Percentiles rank a stretch among this genome's conserved stretches.
Conservation (phyloP, 805 yeast species). For the Zygosaccharomyces kombuchaensis region DNA sequence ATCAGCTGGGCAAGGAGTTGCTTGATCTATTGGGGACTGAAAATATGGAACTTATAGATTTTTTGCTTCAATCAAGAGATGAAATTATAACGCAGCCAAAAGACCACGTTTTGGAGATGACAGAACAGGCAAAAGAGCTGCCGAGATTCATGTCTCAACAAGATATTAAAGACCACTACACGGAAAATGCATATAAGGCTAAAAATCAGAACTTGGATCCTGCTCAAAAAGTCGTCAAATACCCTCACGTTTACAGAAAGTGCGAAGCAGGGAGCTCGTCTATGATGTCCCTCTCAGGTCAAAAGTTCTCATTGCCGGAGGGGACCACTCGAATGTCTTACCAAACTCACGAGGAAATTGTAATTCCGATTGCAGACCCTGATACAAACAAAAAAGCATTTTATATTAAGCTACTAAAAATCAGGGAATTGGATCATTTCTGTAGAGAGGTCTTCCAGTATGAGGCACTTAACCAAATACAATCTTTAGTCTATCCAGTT, state of each 20-base stretch:
- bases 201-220: conserved; percentile 48
- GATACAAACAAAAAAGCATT: conserved; percentile 45
- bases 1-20: conserved; percentile 62
- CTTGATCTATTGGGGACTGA: conserved; percentile 84
- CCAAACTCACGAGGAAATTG: conserved; percentile 71
- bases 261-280: conserved; percentile 54
- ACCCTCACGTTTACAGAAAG: conserved; percentile 83
- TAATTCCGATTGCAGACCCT: conserved; percentile 67
- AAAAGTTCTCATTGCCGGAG: conserved; percentile 69
- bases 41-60: conserved; percentile 71
- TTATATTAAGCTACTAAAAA: conserved; percentile 45
- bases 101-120: conserved; percentile 20
- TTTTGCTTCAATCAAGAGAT: conserved; percentile 23
- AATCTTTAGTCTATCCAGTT: conserved; percentile 83
- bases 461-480: conserved; percentile 76
- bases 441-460: conserved; percentile 87
- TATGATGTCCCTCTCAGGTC: conserved; percentile 74
- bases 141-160: conserved; percentile 45
- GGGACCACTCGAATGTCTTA: conserved; percentile 68
- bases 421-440: conserved; percentile 64
- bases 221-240: conserved; percentile 45
- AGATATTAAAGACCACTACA: conserved; percentile 51
- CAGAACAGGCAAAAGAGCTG: conserved; percentile 19
- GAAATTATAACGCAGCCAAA: conserved; percentile 15
- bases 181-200: conserved; percentile 46